These are phyloP conservation scores for Alternaria brassicicola DNA, from an alignment of 2,329 filamentous ascomycete species.

Conservation along the genomic window DNA sequence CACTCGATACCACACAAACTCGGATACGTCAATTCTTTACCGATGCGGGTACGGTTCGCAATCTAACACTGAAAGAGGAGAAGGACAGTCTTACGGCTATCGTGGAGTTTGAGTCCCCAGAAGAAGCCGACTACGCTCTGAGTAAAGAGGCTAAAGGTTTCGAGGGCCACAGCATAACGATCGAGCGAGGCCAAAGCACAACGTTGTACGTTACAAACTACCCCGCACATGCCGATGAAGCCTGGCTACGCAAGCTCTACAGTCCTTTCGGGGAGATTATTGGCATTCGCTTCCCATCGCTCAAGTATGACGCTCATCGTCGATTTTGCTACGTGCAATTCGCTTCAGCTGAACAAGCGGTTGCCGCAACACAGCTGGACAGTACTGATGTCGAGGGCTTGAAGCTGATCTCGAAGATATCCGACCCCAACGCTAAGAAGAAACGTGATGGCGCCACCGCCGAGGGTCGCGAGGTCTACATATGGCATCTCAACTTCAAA, in stretches of 20 bases:
- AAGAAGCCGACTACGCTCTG: slow-evolving; percentile 81
- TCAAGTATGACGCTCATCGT: slow-evolving; percentile 85
- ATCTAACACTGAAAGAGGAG: slow-evolving; percentile 71
- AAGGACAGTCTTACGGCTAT: slow-evolving; percentile 70
- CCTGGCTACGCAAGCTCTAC: slow-evolving; percentile 71
- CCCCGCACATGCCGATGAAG: slow-evolving; percentile 75
- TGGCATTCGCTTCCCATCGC: slow-evolving; percentile 85
- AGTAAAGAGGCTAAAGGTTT: slow-evolving; percentile 82
- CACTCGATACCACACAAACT: slow-evolving; percentile 69
- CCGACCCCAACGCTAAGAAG: slow-evolving; percentile 80
- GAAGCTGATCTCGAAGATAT: slow-evolving; percentile 78
- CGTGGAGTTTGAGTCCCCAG: slow-evolving; percentile 81
- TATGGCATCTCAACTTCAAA: slow-evolving; percentile 85
- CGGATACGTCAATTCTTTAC: slow-evolving; percentile 88
- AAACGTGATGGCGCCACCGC: slow-evolving; percentile 77
- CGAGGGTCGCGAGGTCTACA: slow-evolving; percentile 86
- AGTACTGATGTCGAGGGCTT: slow-evolving; percentile 70
- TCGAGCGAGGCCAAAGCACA: slow-evolving; percentile 75
- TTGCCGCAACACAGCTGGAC: slow-evolving; percentile 71
- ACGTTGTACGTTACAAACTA: slow-evolving; percentile 94
- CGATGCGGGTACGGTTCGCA: slow-evolving; percentile 84
- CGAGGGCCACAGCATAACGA: slow-evolving; percentile 72
- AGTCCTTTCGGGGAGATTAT: slow-evolving; percentile 76
- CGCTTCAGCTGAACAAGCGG: slow-evolving; percentile 55
- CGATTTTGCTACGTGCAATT: slow-evolving; percentile 98